Evolutionary conservation across 2,329 filamentous ascomycete species (phyloP).

Genomic region (Diaporthe vexans): DNA sequence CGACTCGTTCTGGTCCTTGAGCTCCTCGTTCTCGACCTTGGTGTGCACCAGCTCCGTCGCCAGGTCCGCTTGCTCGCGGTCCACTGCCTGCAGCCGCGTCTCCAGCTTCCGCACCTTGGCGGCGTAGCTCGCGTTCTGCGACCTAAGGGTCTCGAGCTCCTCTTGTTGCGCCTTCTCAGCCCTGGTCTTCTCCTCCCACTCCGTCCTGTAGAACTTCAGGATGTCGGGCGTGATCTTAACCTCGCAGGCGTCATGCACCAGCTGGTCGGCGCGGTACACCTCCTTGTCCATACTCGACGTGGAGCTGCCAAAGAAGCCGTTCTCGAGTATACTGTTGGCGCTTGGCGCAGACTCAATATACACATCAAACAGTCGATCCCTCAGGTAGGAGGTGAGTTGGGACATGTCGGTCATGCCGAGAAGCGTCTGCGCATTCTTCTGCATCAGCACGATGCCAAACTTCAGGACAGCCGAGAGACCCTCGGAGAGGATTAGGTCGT

Average conservation of each 20-base stretch:
- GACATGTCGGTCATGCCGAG: constrained; percentile 93
- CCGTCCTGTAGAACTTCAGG: constrained; percentile 82
- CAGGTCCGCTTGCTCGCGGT: constrained; percentile 90
- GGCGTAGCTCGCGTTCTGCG: constrained; percentile 76
- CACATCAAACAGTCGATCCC: constrained; percentile 94
- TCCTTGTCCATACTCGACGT: constrained; percentile 93
- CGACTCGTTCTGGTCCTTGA: constrained; percentile 91
- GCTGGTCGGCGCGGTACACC: constrained; percentile 92
- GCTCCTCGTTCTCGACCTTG: constrained; percentile 92
- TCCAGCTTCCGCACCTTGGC: constrained; percentile 87
- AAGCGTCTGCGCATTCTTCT: constrained; percentile 86
- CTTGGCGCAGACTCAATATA: constrained; percentile 97
- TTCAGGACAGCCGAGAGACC: constrained; percentile 93
- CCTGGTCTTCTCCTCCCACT: constrained; percentile 95
- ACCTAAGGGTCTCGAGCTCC: constrained; percentile 82
- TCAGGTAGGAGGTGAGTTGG: constrained; percentile 88
- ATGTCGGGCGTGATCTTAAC: constrained; percentile 87
- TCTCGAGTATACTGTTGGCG: constrained; percentile 92
- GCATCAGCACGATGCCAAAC: constrained; percentile 96
- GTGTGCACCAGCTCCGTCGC: constrained; percentile 92
- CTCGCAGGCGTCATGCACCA: constrained; percentile 92
- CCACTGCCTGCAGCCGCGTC: constrained; percentile 87
- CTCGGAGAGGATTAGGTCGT: constrained; percentile 94
- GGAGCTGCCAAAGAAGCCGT: constrained; percentile 95
- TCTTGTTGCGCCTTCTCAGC: constrained; percentile 84